phyloP scores from a whole-genome alignment of 345 rosid genomes.

The Ricinus communis region DNA sequence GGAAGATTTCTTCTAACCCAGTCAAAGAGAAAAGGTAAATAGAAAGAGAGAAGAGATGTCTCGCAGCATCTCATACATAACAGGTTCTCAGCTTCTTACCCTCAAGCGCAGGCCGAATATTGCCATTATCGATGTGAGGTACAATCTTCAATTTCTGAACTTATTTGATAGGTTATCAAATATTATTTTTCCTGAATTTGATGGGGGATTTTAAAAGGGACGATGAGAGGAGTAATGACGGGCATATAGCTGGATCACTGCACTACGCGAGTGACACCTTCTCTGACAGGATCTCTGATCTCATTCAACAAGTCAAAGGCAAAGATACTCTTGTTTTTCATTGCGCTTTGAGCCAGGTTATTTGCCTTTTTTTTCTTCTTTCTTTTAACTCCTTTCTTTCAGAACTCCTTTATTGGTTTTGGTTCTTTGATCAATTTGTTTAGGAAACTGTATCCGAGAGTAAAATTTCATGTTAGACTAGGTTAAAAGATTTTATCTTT shows the following conservation, averaged over 20 bases:
- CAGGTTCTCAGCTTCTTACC: slow-evolving; percentile 73
- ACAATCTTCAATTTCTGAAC: not conserved
- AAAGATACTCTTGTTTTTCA: slow-evolving; percentile 96
- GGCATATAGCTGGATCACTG: slow-evolving; percentile 86
- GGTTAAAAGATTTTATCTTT: too few species aligned
- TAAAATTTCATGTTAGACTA: not conserved
- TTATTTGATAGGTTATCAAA: not conserved
- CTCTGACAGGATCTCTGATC: slow-evolving; percentile 70
- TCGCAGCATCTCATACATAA: slow-evolving; percentile 72
- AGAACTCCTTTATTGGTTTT: too few species aligned
- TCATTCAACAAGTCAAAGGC: slow-evolving; percentile 67
- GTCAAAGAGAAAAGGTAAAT: too few species aligned
- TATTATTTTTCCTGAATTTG: too few species aligned
- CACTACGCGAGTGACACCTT: slow-evolving; percentile 77
- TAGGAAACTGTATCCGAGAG: too few species aligned
- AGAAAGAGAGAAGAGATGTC: slow-evolving; percentile 44
- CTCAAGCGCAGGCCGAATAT: slow-evolving; percentile 62
- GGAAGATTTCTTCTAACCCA: too few species aligned
- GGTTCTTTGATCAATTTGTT: not conserved
- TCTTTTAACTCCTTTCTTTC: not conserved
- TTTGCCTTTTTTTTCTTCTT: not conserved
- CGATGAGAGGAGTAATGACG: slow-evolving; percentile 92
- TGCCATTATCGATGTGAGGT: slow-evolving; percentile 92
- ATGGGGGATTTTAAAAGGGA: slow-evolving; percentile 49
- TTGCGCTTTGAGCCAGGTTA: slow-evolving; percentile 97